These are phyloP conservation scores for Cyathus striatus DNA, from an alignment of 768 basidiomycete species.

Conservation along the genomic window DNA sequence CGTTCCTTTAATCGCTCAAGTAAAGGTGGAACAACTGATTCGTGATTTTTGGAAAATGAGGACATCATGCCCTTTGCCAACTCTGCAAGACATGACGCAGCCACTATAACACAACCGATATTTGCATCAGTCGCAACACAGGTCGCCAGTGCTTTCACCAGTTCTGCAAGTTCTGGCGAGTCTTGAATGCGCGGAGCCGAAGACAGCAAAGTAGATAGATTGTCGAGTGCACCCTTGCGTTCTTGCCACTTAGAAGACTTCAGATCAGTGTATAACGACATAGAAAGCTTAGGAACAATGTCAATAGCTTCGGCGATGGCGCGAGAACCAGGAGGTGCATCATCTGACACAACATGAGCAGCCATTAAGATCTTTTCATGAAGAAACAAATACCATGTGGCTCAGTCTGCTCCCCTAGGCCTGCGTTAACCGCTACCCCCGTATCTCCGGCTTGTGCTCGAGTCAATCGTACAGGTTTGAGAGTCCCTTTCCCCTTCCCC, in stretches of 20 bases:
- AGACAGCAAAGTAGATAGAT: constrained; percentile 65
- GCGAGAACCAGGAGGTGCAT: constrained; percentile 66
- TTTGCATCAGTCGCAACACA: constrained; percentile 89
- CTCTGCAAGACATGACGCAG: constrained; percentile 79
- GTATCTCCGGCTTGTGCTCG: constrained; percentile 70
- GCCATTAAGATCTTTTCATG: constrained; percentile 4
- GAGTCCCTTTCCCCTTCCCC: constrained; percentile 78
- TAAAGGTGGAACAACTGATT: constrained; percentile 69
- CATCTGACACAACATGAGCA: constrained; percentile 26
- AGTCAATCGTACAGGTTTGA: constrained; percentile 79
- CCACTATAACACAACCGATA: constrained; percentile 89
- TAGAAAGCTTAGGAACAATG: constrained; percentile 70
- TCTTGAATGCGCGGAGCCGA: constrained; percentile 76
- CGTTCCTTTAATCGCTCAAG: constrained; percentile 91
- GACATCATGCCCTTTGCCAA: constrained; percentile 78
- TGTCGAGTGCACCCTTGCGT: constrained; percentile 86
- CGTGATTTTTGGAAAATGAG: constrained; percentile 71
- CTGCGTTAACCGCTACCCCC: constrained; percentile 37
- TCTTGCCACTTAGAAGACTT: constrained; percentile 98
- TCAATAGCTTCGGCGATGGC: constrained; percentile 78
- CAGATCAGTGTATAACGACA: constrained; percentile 66
- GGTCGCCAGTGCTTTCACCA: constrained; percentile 72
- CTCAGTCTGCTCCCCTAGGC: constrained; percentile 33
- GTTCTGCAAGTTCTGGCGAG: constrained; percentile 68
- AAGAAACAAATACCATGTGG: constrained; percentile 35